Evolutionary conservation across 192 early-diverging fungal species (phyloP), one percentile per base, ranked within the genome.

Genomic region (Entophlyctis luteolus): DNA sequence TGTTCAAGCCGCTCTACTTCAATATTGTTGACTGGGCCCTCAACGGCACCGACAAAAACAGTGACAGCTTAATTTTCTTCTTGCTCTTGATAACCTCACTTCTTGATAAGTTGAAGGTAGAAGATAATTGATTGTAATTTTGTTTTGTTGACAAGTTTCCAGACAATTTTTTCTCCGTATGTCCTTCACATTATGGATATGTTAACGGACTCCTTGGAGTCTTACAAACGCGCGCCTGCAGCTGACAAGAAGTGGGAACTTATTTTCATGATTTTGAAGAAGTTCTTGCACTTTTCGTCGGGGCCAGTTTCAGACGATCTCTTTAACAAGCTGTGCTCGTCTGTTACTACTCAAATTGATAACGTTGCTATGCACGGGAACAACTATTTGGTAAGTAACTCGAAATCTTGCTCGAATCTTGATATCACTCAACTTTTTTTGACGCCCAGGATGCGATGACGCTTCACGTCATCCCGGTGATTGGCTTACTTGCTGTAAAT

Each of bases 1-100:
- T 92, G 42, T 99, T 99, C 90, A 91, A 90, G 67, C 94, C 95
- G 6, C 55, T 97, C 72, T 97, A 92, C 85, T 77, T 94, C 57
- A 90, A 91, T 72, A 73, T 92, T 42, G 79, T 93, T 31, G 87
- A 89, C 33, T 94, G 93, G 93, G 86, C 86, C 1, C 36, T 75
- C 48, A 54, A 54, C 20, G 36, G 6, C 29, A 77, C 73, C 23
- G 65, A 70, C 2, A 62, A 56, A 25, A 74, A 76, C 42, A 53
- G 29, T 3, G 60, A 47, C 14, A 63, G 50, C 20, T n/a, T 63
- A 27, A 3, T 49, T 29, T 63, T 63, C 46, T 63, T 63, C 74
- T 72, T 62, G 46, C 49, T 58, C n/a, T 47, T 70, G 29, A 29
- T 55, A 5, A 48, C n/a, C n/a, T n/a, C n/a, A n/a, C n/a, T n/a